A percentile compares a stretch with the other conserved stretches of the same genome.
Conservation (phyloP, 1,284 basidiomycete genomes). For the Grifola frondosa region DNA sequence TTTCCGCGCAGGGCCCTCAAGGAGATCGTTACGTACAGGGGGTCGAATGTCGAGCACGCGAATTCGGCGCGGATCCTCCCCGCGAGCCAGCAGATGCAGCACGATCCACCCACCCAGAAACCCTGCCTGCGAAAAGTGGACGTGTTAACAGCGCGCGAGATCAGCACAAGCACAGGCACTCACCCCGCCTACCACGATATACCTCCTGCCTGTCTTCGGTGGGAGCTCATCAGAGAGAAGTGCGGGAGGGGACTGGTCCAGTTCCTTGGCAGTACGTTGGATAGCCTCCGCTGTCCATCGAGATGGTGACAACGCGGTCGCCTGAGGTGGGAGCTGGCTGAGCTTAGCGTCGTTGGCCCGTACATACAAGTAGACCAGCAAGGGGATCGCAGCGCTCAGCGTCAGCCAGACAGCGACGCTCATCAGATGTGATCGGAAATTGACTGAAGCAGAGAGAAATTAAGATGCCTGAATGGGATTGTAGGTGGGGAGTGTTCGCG, state of each 20-base stretch:
- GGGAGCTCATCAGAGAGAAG: slow-evolving; percentile 41
- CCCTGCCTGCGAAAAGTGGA: slow-evolving; percentile 48
- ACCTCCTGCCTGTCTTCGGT: slow-evolving; percentile 53
- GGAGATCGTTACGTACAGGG: slow-evolving; percentile 55
- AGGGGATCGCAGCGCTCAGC: slow-evolving; percentile 13
- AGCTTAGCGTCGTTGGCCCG: slow-evolving; percentile 51
- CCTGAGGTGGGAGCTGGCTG: slow-evolving; percentile 43
- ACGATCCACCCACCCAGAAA: slow-evolving; percentile 78
- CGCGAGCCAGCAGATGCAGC: slow-evolving; percentile 60
- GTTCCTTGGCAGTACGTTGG: slow-evolving; percentile 33
- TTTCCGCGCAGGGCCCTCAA: slow-evolving; percentile 44
- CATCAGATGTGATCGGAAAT: too few species aligned
- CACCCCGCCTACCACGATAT: slow-evolving; percentile 58
- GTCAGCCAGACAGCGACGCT: slow-evolving; percentile 12
- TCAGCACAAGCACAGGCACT: slow-evolving; percentile 11
- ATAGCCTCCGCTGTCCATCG: slow-evolving; percentile 44
- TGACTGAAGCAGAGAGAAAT: too few species aligned
- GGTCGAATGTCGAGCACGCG: slow-evolving; percentile 65
- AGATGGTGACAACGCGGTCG: slow-evolving; percentile 43
- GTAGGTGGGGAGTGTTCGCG: too few species aligned
- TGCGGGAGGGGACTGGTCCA: slow-evolving; percentile 35
- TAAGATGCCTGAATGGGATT: too few species aligned
- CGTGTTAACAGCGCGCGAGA: neutral
- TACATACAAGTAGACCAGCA: slow-evolving; percentile 43
- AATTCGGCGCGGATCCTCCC: slow-evolving; percentile 64